A percentile compares a stretch with the other conserved stretches of the same genome.
These are phyloP conservation scores for Amanita brunnescens DNA, from an alignment of 768 basidiomycete genomes.

Conservation along the genomic window DNA sequence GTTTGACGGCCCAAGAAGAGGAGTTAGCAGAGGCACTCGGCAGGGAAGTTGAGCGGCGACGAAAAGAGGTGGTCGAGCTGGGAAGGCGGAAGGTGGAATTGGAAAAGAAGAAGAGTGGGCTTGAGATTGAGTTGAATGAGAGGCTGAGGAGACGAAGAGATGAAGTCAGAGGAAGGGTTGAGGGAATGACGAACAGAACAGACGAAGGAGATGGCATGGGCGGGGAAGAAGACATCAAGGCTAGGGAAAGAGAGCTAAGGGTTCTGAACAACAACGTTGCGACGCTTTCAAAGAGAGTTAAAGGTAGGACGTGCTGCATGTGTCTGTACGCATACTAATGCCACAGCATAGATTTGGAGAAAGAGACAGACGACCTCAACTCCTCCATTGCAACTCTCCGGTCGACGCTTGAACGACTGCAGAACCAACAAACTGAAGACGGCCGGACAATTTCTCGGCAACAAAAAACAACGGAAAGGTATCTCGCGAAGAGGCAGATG, in stretches of 20 bases:
- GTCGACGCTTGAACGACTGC: conserved; percentile 58
- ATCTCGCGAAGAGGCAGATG: conserved; percentile 87
- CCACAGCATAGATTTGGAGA: conserved; percentile 50
- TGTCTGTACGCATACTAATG: background rate
- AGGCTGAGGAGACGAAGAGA: conserved; percentile 71
- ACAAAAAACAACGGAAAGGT: conserved; percentile 93
- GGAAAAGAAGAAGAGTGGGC: conserved; percentile 64
- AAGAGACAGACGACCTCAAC: conserved; percentile 55
- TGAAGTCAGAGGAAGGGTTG: conserved; percentile 70
- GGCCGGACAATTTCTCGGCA: conserved; percentile 79
- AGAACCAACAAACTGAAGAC: conserved; percentile 81
- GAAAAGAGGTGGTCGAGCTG: conserved; percentile 62
- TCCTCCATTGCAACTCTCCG: conserved; percentile 61
- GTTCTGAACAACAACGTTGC: conserved; percentile 60
- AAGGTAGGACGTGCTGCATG: conserved; percentile 30
- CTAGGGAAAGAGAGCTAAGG: conserved; percentile 60
- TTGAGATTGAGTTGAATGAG: conserved; percentile 93
- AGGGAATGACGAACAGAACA: conserved; percentile 41
- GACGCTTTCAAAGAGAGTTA: conserved; percentile 50
- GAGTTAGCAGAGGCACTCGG: conserved; percentile 54
- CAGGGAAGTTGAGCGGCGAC: conserved; percentile 67
- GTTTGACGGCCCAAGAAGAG: conserved; percentile 68
- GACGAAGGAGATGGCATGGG: conserved; percentile 39
- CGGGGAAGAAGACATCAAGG: conserved; percentile 55
- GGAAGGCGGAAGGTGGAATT: conserved; percentile 65